These are phyloP conservation scores for Rosa rugosa DNA, from an alignment of 306 rosid genomes.

Conservation along the genomic window DNA sequence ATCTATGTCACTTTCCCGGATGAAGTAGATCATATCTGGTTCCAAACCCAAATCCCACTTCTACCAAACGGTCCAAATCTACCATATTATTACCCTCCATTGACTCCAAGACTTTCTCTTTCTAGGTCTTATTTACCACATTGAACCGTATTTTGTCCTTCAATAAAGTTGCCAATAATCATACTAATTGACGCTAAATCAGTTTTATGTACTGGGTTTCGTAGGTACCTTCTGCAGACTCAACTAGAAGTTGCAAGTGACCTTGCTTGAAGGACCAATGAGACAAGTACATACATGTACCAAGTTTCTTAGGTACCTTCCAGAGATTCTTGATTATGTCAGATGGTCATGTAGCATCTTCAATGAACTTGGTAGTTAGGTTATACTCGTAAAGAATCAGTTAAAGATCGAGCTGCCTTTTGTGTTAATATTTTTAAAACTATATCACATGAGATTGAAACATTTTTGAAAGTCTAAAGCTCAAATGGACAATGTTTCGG, in stretches of 20 bases:
- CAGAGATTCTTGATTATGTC: background rate
- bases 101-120: background rate
- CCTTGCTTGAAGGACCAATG: background rate
- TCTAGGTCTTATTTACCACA: background rate
- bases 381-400: background rate
- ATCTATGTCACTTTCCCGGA: slow-evolving; percentile 40
- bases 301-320: background rate
- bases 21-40: background rate
- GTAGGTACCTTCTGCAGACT: background rate
- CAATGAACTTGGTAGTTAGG: background rate
- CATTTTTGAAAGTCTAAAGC: too few species aligned
- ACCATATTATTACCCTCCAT: slow-evolving; percentile 8
- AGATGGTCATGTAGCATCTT: background rate
- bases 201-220: background rate
- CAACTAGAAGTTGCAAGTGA: background rate
- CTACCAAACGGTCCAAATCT: background rate
- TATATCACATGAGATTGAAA: background rate
- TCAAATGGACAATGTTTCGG: too few species aligned
- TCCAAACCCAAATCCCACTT: slow-evolving; percentile 7
- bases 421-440: too few species aligned
- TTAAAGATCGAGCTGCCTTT: too few species aligned
- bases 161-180: background rate
- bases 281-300: background rate
- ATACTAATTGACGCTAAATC: background rate
- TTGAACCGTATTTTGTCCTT: background rate